Conservation (phyloP, 352 stramenopile genomes). For the Halophytophthora polymorphica region DNA sequence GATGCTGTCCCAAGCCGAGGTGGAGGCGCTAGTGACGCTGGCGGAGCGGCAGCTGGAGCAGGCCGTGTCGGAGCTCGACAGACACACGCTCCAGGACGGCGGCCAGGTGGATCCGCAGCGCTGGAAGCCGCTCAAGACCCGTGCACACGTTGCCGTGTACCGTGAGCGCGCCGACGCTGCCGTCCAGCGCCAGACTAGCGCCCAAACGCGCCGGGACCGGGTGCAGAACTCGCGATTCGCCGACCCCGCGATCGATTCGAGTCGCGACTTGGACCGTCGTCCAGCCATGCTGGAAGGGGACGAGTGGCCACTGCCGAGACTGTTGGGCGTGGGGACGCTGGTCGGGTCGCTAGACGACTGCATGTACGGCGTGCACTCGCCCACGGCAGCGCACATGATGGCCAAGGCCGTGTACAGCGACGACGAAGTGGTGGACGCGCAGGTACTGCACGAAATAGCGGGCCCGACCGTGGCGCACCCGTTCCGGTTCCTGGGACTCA, state of each 20-base stretch:
- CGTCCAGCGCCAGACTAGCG: conserved; percentile 18
- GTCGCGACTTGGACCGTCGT: background rate
- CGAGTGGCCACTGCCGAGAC: conserved; percentile 24
- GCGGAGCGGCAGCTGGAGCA: conserved; percentile 24
- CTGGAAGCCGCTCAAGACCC: conserved; percentile 53
- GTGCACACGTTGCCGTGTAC: conserved; percentile 48
- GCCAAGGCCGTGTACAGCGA: conserved; percentile 33
- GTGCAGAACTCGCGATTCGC: too few relatives aligned
- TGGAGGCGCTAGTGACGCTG: conserved; percentile 24
- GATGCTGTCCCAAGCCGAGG: conserved; percentile 19
- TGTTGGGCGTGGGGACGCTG: conserved; percentile 27
- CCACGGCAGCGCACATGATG: conserved; percentile 32
- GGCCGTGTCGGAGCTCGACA: conserved; percentile 26
- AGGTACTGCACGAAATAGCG: conserved; percentile 36
- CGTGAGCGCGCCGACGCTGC: conserved; percentile 26
- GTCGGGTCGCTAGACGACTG: conserved; percentile 43
- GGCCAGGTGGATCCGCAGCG: conserved; percentile 26
- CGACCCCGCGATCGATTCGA: too few relatives aligned
- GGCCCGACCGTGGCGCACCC: conserved; percentile 33
- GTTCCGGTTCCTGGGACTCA: conserved; percentile 53
- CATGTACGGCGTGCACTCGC: conserved; percentile 48
- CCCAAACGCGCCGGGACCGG: too few relatives aligned
- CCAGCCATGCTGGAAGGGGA: conserved; percentile 7
- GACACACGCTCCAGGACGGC: conserved; percentile 18
- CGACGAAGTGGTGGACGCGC: conserved; percentile 39